These are phyloP conservation scores for Turnera subulata DNA, from an alignment of 345 rosid genomes.

Conservation along the genomic window DNA sequence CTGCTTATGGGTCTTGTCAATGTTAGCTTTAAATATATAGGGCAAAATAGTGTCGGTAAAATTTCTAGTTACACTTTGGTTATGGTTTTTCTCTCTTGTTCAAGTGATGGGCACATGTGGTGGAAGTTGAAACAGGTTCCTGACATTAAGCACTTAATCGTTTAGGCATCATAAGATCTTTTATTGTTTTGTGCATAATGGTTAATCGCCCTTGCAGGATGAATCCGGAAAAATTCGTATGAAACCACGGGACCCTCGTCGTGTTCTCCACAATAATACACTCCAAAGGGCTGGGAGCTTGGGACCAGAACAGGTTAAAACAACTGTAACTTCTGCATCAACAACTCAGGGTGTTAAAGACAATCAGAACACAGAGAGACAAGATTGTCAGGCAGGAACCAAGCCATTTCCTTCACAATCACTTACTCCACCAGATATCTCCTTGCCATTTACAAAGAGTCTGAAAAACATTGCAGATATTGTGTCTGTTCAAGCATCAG, in stretches of 20 bases:
- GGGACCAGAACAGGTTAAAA: conserved; percentile 49
- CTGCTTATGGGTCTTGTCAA: not conserved
- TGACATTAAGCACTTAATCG: not conserved
- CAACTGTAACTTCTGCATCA: conserved; percentile 28
- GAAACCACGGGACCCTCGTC: conserved; percentile 99
- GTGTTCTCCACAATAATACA: conserved; percentile 57
- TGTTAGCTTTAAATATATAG: too few species aligned
- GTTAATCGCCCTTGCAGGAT: conserved; percentile 40
- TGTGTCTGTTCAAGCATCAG: conserved; percentile 46
- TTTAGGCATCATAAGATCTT: not conserved
- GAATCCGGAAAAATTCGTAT: conserved; percentile 69
- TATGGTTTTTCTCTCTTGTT: not conserved
- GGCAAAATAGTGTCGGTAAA: too few species aligned
- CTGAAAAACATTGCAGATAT: conserved; percentile 59
- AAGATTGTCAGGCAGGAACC: conserved; percentile 33
- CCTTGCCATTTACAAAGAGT: conserved; percentile 61
- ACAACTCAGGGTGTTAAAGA: conserved; percentile 34
- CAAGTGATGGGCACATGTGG: not conserved
- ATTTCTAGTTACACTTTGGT: not conserved
- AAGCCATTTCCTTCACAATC: conserved; percentile 36
- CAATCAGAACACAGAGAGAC: conserved; percentile 26
- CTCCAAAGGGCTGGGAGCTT: conserved; percentile 50
- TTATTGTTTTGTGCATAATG: too few species aligned
- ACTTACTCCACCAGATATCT: conserved; percentile 47
- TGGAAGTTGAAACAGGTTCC: not conserved